Conservation (phyloP, 306 rosid species). For the Cicer cuneatum region DNA sequence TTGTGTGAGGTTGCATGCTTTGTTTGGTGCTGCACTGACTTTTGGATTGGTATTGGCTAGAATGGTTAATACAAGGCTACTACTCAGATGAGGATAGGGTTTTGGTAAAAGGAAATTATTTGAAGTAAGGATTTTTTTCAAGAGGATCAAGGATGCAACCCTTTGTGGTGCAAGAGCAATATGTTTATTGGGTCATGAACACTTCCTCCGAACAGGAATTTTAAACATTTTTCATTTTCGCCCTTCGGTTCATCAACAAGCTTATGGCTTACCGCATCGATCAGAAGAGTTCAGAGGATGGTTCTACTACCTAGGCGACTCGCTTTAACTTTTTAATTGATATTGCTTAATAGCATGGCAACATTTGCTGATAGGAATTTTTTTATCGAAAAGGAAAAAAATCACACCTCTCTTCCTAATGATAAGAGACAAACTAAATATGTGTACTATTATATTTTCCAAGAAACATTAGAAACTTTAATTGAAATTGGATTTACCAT, state of each 20-base stretch:
- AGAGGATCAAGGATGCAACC: conserved; percentile 22
- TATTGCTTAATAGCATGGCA: conserved; percentile 17
- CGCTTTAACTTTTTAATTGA: background rate
- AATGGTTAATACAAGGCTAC: conserved; percentile 44
- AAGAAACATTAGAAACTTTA: background rate
- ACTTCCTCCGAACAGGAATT: background rate
- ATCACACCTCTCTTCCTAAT: background rate
- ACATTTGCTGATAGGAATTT: conserved; percentile 21
- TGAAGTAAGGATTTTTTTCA: conserved; percentile 9
- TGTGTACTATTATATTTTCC: conserved; percentile 6
- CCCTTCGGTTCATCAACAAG: background rate
- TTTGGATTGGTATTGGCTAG: conserved; percentile 72
- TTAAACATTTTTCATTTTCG: conserved; percentile 6
- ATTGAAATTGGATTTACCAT: background rate
- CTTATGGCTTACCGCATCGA: background rate
- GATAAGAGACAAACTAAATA: background rate
- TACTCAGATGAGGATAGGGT: conserved; percentile 37
- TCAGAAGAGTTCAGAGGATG: conserved; percentile 6
- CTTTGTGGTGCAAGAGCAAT: background rate
- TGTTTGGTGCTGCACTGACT: conserved; percentile 86
- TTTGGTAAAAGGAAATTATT: conserved; percentile 18
- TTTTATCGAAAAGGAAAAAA: background rate
- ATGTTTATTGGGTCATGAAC: background rate
- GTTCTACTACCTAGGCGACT: background rate
- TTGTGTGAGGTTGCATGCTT: conserved; percentile 82